Evolutionary conservation across 176 grass and related monocot genomes (phyloP).

Genomic region (Phoenix roebelenii): DNA sequence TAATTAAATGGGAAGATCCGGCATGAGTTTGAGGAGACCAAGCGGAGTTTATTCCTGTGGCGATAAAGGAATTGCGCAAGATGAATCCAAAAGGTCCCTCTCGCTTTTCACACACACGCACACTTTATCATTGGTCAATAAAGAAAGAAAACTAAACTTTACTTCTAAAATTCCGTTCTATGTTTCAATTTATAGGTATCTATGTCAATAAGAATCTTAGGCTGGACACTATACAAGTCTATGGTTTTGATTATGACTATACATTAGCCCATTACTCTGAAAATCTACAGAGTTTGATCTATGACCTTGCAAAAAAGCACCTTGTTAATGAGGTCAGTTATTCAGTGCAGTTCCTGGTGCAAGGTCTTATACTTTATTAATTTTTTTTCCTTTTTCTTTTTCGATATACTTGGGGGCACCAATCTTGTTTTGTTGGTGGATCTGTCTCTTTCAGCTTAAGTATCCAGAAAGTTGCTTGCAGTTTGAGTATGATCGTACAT

Average conservation of each 20-base stretch:
- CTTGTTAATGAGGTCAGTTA: slow-evolving; percentile 70
- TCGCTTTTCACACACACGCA: background rate
- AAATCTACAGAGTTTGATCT: slow-evolving; percentile 70
- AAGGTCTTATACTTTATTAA: too few relatives aligned
- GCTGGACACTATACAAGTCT: slow-evolving; percentile 75
- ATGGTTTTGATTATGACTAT: slow-evolving; percentile 98
- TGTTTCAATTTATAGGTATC: slow-evolving; percentile 40
- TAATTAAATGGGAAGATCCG: slow-evolving; percentile 38
- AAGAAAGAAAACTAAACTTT: background rate
- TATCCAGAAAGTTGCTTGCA: slow-evolving; percentile 88
- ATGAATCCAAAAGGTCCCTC: slow-evolving; percentile 68
- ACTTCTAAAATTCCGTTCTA: background rate
- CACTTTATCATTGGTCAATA: background rate
- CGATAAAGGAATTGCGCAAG: slow-evolving; percentile 78
- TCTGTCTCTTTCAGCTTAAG: slow-evolving; percentile 42
- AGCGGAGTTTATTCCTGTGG: slow-evolving; percentile 70
- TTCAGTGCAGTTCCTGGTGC: background rate
- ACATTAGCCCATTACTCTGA: slow-evolving; percentile 81
- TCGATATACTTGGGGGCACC: slow-evolving; percentile 1
- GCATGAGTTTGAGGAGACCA: slow-evolving; percentile 67
- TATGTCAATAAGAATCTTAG: slow-evolving; percentile 89
- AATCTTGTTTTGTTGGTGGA: background rate
- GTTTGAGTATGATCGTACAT: slow-evolving; percentile 70
- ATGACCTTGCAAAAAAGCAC: slow-evolving; percentile 91
- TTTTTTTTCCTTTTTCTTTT: background rate